A percentile compares a stretch with the other conserved stretches of the same genome.
Evolutionary conservation across 1,284 basidiomycete genomes (phyloP).

Genomic region (Amylostereum areolatum): DNA sequence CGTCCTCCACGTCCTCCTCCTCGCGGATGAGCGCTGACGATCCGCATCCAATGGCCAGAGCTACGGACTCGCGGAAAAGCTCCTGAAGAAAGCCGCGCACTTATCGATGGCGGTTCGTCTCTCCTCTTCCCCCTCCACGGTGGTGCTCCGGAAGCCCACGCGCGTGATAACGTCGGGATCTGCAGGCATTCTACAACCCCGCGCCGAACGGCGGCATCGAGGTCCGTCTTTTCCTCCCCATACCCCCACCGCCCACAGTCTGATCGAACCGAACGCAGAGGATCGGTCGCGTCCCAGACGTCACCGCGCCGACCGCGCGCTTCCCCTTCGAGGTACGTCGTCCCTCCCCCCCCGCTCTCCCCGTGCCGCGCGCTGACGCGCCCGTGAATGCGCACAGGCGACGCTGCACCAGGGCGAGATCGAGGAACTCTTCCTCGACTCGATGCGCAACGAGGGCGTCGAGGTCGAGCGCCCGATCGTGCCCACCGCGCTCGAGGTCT

Average conservation of each 20-base stretch:
- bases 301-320: conserved; percentile 50
- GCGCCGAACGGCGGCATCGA: conserved; percentile 52
- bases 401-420: conserved; percentile 76
- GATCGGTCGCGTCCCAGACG: conserved; percentile 52
- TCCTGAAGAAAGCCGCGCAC: conserved; percentile 61
- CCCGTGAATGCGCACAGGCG: conserved; percentile 28
- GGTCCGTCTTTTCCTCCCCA: conserved; percentile 35
- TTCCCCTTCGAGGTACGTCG: conserved; percentile 57
- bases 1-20: not conserved
- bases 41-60: conserved; percentile 37
- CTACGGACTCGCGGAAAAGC: conserved; percentile 63
- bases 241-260: too few species aligned
- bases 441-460: conserved; percentile 45
- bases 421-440: conserved; percentile 63
- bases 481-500: conserved; percentile 50
- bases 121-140: not conserved
- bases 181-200: conserved; percentile 73
- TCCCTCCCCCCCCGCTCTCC: not conserved
- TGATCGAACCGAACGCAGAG: conserved; percentile 31
- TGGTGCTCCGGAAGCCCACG: not conserved
- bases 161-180: not conserved
- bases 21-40: not conserved
- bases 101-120: conserved; percentile 59
- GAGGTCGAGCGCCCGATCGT: conserved; percentile 52
- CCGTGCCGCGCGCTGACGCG: not conserved